These are phyloP conservation scores for Globisporangium solare DNA, from an alignment of 352 stramenopile genomes.

Conservation along the genomic window DNA sequence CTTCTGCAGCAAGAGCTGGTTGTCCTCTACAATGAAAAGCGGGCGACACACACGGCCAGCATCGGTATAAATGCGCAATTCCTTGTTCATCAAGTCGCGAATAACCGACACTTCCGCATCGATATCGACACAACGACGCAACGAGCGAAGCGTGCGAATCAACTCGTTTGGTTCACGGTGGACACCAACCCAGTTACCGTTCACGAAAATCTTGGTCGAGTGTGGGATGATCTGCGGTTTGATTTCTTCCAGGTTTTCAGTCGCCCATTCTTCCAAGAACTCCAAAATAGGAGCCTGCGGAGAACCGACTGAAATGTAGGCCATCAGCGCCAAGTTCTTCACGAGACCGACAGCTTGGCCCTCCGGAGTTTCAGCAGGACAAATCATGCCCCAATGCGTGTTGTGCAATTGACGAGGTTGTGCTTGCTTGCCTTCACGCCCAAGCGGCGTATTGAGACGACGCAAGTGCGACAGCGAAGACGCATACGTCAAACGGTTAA, in stretches of 20 bases:
- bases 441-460: conserved; percentile 98
- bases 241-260: conserved; percentile 97
- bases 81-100: conserved; percentile 96
- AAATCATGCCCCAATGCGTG: conserved; percentile 99
- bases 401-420: conserved; percentile 99
- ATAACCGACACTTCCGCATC: conserved; percentile 99
- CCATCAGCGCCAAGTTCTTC: conserved; percentile 99
- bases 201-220: conserved; percentile 99
- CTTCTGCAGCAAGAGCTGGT: conserved; percentile 95
- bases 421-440: conserved; percentile 97
- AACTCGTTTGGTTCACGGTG: conserved; percentile 96
- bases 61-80: conserved; percentile 99
- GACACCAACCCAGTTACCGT: conserved; percentile 99
- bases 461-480: conserved; percentile 98
- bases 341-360: conserved; percentile 94
- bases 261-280: conserved; percentile 98
- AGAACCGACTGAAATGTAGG: conserved; percentile 95
- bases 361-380: conserved; percentile 94
- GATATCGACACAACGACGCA: conserved; percentile 97
- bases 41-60: conserved; percentile 98
- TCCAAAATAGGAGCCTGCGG: conserved; percentile 95
- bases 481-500: conserved; percentile 99
- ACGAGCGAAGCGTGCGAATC: conserved; percentile 92
- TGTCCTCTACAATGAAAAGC: conserved; percentile 98
- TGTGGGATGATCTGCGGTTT: conserved; percentile 96